Base-by-base conservation (phyloP, 306 rosid genomes). In the Prunus davidiana region DNA sequence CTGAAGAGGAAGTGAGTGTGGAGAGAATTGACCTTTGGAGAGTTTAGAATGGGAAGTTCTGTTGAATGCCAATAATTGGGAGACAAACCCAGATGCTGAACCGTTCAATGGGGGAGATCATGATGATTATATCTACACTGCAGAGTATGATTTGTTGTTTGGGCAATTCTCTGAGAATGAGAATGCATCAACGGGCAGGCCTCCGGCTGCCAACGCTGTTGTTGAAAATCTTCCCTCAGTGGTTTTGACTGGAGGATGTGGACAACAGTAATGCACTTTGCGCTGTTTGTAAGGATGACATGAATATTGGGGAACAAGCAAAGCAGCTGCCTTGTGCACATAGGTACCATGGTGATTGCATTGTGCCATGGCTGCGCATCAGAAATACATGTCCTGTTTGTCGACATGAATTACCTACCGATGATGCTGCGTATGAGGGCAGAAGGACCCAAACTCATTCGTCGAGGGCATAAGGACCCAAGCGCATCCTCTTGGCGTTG, bases 321-420 rank as follows among this genome's bases (percentile, higher is more conserved):
- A 93, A 87, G 86, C 76, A 64, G 76, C 80, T 93, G 65, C 93
- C 97, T 0, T 93, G 98, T 76, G 76, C 84, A 0, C 98, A 93
- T 82, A 82, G 87, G 5, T 93, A 89, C 67, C 98, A 93, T 71
- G 88, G 88, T 3, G 92, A 87, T 19, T 93, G 98, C 82, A 93
- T 93, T 78, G 79, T 81, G 19, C 96, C 94, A 0, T 91, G 97
- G 98, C 63, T 93, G 80, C 89, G 84, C 9, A 93, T 93, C 67
- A 65, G 93, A 72, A 93, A 93, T 74, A 91, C 98, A 5, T 93
- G 98, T 69, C 97, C 98, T 34, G 93, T 93, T 43, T 93, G 98
- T 76, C 96, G 97, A 12, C 84, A 73, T 43, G 97, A 93, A 82
- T 80, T 88, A 62, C 93, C 91, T 3, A 91, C 98, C 0, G 97